Evolutionary conservation across 805 yeast genomes (phyloP).

Genomic region (Pichia membranifaciens): DNA sequence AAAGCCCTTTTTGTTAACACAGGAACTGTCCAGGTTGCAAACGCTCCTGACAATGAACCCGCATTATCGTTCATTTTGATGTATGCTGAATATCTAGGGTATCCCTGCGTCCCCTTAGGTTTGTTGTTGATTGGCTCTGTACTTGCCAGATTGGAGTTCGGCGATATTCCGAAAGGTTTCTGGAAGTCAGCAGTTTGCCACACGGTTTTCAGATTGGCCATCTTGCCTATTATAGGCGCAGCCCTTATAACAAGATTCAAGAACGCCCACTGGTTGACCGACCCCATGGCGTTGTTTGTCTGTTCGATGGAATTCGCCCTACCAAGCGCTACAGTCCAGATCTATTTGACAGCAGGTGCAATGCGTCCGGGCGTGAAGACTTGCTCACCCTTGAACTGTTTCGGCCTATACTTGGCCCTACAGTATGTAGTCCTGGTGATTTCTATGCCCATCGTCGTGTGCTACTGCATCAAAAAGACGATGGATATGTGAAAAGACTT

Average conservation of each 20-base stretch:
- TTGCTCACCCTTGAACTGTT: slow-evolving; percentile 46
- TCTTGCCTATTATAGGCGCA: slow-evolving; percentile 50
- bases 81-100: slow-evolving; percentile 42
- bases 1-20: slow-evolving; percentile 40
- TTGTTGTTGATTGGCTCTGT: slow-evolving; percentile 49
- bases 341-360: slow-evolving; percentile 54
- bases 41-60: slow-evolving; percentile 46
- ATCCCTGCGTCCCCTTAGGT: slow-evolving; percentile 53
- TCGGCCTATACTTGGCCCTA: slow-evolving; percentile 44
- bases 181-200: slow-evolving; percentile 49
- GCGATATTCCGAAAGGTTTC: slow-evolving; percentile 43
- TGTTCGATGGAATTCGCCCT: slow-evolving; percentile 43
- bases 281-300: slow-evolving; percentile 37
- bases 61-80: slow-evolving; percentile 51
- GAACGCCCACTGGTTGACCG: slow-evolving; percentile 45
- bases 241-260: slow-evolving; percentile 41
- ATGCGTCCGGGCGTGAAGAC: slow-evolving; percentile 44
- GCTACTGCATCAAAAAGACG: slow-evolving; percentile 33
- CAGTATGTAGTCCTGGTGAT: slow-evolving; percentile 44
- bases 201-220: slow-evolving; percentile 36
- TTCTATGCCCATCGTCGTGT: slow-evolving; percentile 46
- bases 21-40: slow-evolving; percentile 25
- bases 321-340: slow-evolving; percentile 55
- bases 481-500: slow-evolving; percentile 21
- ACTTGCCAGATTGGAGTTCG: slow-evolving; percentile 43